phyloP scores from a whole-genome alignment of 768 basidiomycete genomes.

The Mycena pura region DNA sequence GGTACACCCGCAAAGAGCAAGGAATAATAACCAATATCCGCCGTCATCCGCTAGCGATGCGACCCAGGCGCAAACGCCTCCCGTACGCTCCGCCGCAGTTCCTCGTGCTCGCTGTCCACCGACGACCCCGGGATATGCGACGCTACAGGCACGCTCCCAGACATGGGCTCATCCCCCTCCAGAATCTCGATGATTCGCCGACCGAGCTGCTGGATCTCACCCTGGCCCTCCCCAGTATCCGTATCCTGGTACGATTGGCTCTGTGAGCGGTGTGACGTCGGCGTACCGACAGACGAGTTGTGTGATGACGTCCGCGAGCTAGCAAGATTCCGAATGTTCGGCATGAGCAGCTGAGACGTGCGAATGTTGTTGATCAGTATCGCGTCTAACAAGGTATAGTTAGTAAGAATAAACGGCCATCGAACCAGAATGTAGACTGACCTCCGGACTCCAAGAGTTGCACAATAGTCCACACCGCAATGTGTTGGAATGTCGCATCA shows the following conservation, averaged over 20 bases:
- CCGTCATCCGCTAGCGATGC: slow-evolving; percentile 46
- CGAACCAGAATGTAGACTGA: slow-evolving; percentile 36
- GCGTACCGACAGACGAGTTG: slow-evolving; percentile 76
- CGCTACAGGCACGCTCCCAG: slow-evolving; percentile 61
- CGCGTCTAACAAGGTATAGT: slow-evolving; percentile 60
- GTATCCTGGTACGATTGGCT: slow-evolving; percentile 82
- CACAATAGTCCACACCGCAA: slow-evolving; percentile 99
- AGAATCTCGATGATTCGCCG: slow-evolving; percentile 88
- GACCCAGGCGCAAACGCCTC: slow-evolving; percentile 80
- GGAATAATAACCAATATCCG: no score
- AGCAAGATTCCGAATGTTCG: slow-evolving; percentile 87
- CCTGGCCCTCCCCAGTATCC: slow-evolving; percentile 85
- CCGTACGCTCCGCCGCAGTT: slow-evolving; percentile 80
- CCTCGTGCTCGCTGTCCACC: slow-evolving; percentile 77
- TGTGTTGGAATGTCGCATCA: slow-evolving; percentile 99
- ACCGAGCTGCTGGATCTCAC: slow-evolving; percentile 88
- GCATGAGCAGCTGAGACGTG: slow-evolving; percentile 77
- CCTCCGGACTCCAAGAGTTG: slow-evolving; percentile 97
- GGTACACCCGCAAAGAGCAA: no score
- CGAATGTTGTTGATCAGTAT: slow-evolving; percentile 92
- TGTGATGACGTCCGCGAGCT: slow-evolving; percentile 73
- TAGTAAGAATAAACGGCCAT: neutral
- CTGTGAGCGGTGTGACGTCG: slow-evolving; percentile 71
- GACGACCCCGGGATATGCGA: slow-evolving; percentile 78
- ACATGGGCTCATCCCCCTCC: slow-evolving; percentile 69